Evolutionary conservation across 495 filamentous ascomycete species (phyloP).

Genomic region (Coniosporium apollinis): DNA sequence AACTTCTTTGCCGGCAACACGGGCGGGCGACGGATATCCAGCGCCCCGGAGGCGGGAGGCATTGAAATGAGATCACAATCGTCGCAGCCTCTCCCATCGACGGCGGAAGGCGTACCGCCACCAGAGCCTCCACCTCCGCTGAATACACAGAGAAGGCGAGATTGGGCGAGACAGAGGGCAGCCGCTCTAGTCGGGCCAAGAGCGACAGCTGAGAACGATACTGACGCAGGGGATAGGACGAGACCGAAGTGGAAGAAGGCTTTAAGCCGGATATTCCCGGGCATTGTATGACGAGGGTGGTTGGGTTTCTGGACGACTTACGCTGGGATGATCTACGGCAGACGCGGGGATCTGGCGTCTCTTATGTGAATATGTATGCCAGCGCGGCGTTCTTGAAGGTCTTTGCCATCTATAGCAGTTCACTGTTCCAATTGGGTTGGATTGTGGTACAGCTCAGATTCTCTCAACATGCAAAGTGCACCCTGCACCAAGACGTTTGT

Average conservation of each 20-base stretch:
- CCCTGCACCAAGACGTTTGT: too few relatives aligned
- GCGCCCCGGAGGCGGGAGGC: conserved; percentile 3
- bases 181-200: conserved; percentile 15
- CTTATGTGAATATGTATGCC: too few relatives aligned
- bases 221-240: conserved; percentile 5
- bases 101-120: neutral
- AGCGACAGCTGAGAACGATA: conserved; percentile 2
- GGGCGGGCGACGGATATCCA: conserved; percentile 6
- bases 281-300: neutral
- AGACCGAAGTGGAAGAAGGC: conserved; percentile 11
- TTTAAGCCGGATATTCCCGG: conserved; percentile 8
- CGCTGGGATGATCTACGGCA: too few relatives aligned
- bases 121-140: conserved; percentile 1
- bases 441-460: too few relatives aligned
- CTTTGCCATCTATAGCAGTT: too few relatives aligned
- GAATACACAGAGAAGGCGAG: conserved; percentile 11
- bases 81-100: neutral
- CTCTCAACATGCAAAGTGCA: too few relatives aligned
- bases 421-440: too few relatives aligned
- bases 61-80: neutral
- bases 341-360: too few relatives aligned
- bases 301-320: too few relatives aligned
- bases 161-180: conserved; percentile 22
- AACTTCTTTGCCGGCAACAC: conserved; percentile 2
- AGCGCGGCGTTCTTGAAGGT: too few relatives aligned